Base-by-base conservation (phyloP, 2,329 filamentous ascomycete genomes). In the Fusarium redolens region DNA sequence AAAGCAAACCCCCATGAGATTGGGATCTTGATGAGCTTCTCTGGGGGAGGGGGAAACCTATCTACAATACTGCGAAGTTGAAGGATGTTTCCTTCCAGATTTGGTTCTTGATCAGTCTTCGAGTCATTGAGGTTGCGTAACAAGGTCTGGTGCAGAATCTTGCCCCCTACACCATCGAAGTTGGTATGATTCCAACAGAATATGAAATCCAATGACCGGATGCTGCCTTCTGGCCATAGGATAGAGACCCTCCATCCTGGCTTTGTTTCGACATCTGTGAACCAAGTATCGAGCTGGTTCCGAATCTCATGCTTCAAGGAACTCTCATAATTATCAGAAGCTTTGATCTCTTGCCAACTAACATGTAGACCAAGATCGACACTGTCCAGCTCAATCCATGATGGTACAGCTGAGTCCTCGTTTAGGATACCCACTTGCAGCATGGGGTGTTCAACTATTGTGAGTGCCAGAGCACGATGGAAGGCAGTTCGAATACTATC, bases 91-190 rank as follows among this genome's bases (percentile, higher is more conserved):
- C 64, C 33, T 8, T 35, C n/a, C 7, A 74, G 44, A 20, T 31
- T 22, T 20, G 52, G 25, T 33, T 58, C 37, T 18, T 55, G 22
- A 6, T 40, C 38, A 30, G 54, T 31, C 8, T 43, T 54, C 12
- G 44, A 31, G 6, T 60, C 35, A 37, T 79, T 78, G 47, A 81
- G 78, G 37, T 76, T 73, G 11, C 68, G 64, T 8, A 81, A 51
- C 12, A 82, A 54, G 20, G 70, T 75, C 51, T 75, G 55, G 44
- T 82, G 79, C n/a, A 81, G 78, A 7, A 81, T 72, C 57, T 79
- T 81, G 44, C 72, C 77, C 25, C 78, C 70, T n/a, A 73, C 78
- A 2, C 79, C 80, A 43, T 82, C 80, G 7, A 61, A 67, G 10
- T 68, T 69, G 30, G 75, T 58, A 56, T 82, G 80, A 35, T 77